phyloP scores from a whole-genome alignment of 75 land plant species.

The Pinus tabuliformis region DNA sequence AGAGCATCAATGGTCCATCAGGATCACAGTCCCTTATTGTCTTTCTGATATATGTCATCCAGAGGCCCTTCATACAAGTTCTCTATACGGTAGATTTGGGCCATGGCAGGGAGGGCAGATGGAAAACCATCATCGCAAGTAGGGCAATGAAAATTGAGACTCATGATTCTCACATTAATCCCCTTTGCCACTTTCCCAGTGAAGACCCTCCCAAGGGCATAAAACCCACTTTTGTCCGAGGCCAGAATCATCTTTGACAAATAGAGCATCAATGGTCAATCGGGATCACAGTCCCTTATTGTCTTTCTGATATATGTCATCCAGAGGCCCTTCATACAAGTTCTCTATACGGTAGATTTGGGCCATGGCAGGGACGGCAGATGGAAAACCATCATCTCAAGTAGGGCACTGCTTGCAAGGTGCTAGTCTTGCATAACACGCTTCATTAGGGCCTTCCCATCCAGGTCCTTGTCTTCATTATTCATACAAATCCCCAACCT shows the following conservation, averaged over 20 bases:
- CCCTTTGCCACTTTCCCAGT: conserved; percentile 56
- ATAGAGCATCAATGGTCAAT: conserved; percentile 67
- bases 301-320: conserved; percentile 68
- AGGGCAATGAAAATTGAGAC: conserved; percentile 44
- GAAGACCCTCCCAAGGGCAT: conserved; percentile 52
- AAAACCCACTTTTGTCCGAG: conserved; percentile 65
- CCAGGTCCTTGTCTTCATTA: conserved; percentile 73
- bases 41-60: conserved; percentile 72
- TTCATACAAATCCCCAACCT: conserved; percentile 66
- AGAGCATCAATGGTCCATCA: conserved; percentile 65
- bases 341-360: conserved; percentile 84
- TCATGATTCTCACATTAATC: conserved; percentile 64
- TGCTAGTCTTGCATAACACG: conserved; percentile 87
- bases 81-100: conserved; percentile 80
- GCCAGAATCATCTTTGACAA: conserved; percentile 83
- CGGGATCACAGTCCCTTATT: conserved; percentile 79
- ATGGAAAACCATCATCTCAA: conserved; percentile 88
- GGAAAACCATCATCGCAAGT: conserved; percentile 85
- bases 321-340: conserved; percentile 77
- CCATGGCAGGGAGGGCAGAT: conserved; percentile 76
- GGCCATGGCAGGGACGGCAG: conserved; percentile 77
- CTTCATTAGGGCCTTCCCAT: conserved; percentile 80
- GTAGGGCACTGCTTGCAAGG: conserved; percentile 68
- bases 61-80: conserved; percentile 78
- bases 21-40: conserved; percentile 82